These are phyloP conservation scores for Calocera viscosa DNA, from an alignment of 768 basidiomycete species.

Conservation along the genomic window DNA sequence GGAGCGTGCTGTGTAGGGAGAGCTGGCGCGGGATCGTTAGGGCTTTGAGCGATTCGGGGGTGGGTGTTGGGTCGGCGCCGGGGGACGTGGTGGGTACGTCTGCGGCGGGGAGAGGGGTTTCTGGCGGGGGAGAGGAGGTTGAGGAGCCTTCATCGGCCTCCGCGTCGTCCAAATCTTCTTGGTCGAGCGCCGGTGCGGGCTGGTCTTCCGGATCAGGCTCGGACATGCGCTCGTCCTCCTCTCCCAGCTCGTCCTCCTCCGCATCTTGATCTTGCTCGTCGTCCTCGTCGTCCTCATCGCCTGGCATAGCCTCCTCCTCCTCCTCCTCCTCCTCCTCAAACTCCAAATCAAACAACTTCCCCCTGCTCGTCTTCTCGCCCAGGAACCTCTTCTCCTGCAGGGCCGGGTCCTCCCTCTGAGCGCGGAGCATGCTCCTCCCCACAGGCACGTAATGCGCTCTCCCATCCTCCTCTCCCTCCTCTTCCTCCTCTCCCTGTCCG, in stretches of 20 bases:
- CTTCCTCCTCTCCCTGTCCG: constrained; percentile 22
- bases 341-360: constrained; percentile 18
- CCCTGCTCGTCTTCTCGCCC: constrained; percentile 19
- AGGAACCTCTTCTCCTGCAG: constrained; percentile 23
- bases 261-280: too few species aligned
- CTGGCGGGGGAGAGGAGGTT: too few species aligned
- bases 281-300: constrained; percentile 15
- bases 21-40: constrained; percentile 8
- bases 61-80: constrained; percentile 42
- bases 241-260: too few species aligned
- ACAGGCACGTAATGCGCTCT: constrained; percentile 10
- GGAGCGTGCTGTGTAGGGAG: constrained; percentile 43
- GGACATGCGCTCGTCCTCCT: too few species aligned
- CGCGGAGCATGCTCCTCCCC: constrained; percentile 13
- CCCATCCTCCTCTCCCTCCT: constrained; percentile 21
- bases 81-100: constrained; percentile 38
- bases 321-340: constrained; percentile 19
- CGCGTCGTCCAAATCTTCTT: too few species aligned
- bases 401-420: constrained; percentile 9
- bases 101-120: too few species aligned
- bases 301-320: constrained; percentile 20
- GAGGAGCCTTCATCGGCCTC: too few species aligned
- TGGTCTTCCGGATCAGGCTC: too few species aligned
- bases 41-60: constrained; percentile 39
- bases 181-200: too few species aligned